A percentile compares a stretch with the other conserved stretches of the same genome.
phyloP scores from a whole-genome alignment of 1,284 basidiomycete genomes.

The Boletus semigastroideus region DNA sequence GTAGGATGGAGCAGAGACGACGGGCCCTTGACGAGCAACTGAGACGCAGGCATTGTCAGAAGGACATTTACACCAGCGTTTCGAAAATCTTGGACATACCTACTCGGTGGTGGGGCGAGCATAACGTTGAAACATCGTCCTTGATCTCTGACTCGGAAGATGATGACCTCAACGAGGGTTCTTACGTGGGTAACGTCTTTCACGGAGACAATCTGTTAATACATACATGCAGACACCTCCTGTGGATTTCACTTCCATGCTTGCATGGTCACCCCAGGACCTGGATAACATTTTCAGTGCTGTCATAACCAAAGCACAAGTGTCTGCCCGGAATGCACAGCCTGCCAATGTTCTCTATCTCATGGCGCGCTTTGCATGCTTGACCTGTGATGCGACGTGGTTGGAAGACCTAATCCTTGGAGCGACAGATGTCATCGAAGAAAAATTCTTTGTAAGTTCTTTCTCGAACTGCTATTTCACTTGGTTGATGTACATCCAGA shows the following conservation, averaged over 20 bases:
- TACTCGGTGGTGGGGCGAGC: slow-evolving; percentile 65
- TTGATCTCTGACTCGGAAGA: slow-evolving; percentile 45
- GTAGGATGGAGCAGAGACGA: slow-evolving; percentile 62
- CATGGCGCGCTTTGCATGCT: slow-evolving; percentile 83
- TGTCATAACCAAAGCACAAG: slow-evolving; percentile 71
- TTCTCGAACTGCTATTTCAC: background rate
- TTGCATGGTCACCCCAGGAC: slow-evolving; percentile 83
- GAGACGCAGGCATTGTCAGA: slow-evolving; percentile 54
- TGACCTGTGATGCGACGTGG: slow-evolving; percentile 85
- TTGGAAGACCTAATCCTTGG: slow-evolving; percentile 90
- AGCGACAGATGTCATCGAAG: slow-evolving; percentile 90
- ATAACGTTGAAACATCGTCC: slow-evolving; percentile 37
- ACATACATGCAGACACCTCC: slow-evolving; percentile 56
- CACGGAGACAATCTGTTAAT: slow-evolving; percentile 17
- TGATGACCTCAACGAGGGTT: slow-evolving; percentile 42
- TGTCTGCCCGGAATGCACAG: slow-evolving; percentile 67
- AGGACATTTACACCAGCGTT: slow-evolving; percentile 52
- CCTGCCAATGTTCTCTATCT: slow-evolving; percentile 84
- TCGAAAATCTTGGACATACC: slow-evolving; percentile 55
- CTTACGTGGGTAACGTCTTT: slow-evolving; percentile 49
- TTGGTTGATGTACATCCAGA: slow-evolving; percentile 44
- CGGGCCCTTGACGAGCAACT: slow-evolving; percentile 56
- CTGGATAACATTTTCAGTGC: slow-evolving; percentile 80
- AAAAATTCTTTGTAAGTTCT: slow-evolving; percentile 80
- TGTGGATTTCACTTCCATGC: slow-evolving; percentile 77